Conservation (phyloP, 2,329 filamentous ascomycete genomes). For the Beauveria brongniartii region DNA sequence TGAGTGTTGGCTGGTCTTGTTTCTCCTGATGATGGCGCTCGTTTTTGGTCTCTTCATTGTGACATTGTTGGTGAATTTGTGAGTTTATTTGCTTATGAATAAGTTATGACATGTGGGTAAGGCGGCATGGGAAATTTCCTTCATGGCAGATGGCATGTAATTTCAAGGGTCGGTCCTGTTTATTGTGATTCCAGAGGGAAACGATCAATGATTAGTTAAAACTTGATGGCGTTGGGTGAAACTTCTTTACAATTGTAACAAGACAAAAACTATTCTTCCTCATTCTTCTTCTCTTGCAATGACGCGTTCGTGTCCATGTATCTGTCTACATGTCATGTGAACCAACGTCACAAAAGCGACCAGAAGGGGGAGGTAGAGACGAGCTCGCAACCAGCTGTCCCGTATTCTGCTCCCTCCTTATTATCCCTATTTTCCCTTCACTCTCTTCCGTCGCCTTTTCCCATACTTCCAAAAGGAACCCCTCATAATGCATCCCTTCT, state of each 20-base stretch:
- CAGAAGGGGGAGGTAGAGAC: neutral
- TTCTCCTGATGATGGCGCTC: neutral
- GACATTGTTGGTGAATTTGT: neutral
- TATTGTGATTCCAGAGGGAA: neutral
- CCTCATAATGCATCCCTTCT: neutral
- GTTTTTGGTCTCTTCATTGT: neutral
- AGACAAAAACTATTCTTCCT: slow-evolving; percentile 11
- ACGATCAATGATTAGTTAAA: neutral
- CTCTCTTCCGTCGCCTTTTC: neutral
- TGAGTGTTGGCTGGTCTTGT: neutral
- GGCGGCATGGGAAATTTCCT: neutral
- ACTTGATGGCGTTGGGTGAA: neutral
- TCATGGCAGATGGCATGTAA: neutral
- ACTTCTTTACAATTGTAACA: slow-evolving; percentile 9
- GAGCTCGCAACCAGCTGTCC: neutral
- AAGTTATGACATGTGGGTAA: neutral
- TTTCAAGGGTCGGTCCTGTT: neutral
- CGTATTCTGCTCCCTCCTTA: neutral
- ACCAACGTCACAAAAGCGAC: neutral
- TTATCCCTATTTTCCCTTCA: neutral
- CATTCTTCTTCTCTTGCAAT: slow-evolving; percentile 5
- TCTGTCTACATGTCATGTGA: neutral
- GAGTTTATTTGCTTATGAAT: neutral
- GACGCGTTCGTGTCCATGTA: neutral
- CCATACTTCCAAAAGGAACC: neutral